phyloP scores from a whole-genome alignment of 208 protist species.

The Leishmania tarentolae region DNA sequence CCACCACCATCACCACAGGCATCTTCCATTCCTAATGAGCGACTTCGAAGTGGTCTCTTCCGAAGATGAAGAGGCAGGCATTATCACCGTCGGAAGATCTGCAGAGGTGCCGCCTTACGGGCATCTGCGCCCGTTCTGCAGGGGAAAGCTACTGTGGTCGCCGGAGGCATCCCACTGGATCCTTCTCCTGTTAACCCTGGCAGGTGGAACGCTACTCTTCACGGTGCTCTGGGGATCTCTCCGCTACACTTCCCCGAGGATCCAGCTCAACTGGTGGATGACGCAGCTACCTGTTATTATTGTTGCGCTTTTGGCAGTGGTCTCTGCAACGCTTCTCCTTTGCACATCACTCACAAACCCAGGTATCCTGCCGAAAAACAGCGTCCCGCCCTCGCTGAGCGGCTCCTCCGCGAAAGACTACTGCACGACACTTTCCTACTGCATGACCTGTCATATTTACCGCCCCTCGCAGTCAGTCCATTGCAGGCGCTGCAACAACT shows the following conservation, averaged over 20 bases:
- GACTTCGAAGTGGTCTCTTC: slow-evolving; percentile 32
- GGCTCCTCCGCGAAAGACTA: slow-evolving; percentile 19
- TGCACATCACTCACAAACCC: slow-evolving; percentile 32
- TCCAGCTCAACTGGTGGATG: slow-evolving; percentile 22
- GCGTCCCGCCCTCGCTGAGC: slow-evolving; percentile 8
- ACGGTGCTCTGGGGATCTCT: slow-evolving; percentile 35
- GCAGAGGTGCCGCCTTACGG: slow-evolving; percentile 25
- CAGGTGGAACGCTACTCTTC: slow-evolving; percentile 18
- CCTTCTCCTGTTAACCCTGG: slow-evolving; percentile 17
- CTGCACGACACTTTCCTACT: slow-evolving; percentile 33
- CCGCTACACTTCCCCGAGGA: slow-evolving; percentile 24
- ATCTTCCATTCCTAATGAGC: slow-evolving; percentile 17
- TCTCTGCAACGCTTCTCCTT: slow-evolving; percentile 20
- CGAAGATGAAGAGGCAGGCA: slow-evolving; percentile 25
- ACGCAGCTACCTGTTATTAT: slow-evolving; percentile 28
- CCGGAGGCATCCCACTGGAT: slow-evolving; percentile 37
- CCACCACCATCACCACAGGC: neutral
- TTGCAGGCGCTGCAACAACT: slow-evolving; percentile 37
- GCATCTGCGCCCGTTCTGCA: slow-evolving; percentile 29
- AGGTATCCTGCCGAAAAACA: slow-evolving; percentile 31
- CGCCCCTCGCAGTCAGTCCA: slow-evolving; percentile 31
- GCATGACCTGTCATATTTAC: slow-evolving; percentile 34
- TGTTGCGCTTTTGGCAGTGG: slow-evolving; percentile 14
- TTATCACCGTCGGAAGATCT: slow-evolving; percentile 10
- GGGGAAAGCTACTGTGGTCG: slow-evolving; percentile 25